Evolutionary conservation across 331 rosid genomes (phyloP).

Genomic region (Quercus lobata): DNA sequence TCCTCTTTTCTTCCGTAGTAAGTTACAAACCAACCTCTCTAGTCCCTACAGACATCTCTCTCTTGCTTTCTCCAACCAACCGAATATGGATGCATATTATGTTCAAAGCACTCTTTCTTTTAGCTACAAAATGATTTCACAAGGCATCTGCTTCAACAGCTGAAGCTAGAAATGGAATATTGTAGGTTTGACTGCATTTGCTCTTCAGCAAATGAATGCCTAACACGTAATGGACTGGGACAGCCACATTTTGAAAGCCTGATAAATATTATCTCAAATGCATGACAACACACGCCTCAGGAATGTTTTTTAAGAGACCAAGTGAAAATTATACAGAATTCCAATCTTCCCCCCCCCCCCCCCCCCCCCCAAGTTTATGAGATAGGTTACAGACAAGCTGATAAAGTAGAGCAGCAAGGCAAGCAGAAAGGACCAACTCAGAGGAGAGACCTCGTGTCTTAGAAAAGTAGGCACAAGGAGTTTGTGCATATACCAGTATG

Average conservation of each 20-base stretch:
- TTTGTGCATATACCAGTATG: conserved; percentile 64
- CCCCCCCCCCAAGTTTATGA: background rate
- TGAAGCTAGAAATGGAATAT: background rate
- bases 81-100: too few species aligned
- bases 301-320: background rate
- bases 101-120: too few species aligned
- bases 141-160: background rate
- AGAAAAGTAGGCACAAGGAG: background rate
- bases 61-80: too few species aligned
- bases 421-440: conserved; percentile 8
- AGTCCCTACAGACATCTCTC: too few species aligned
- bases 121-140: too few species aligned
- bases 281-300: too few species aligned
- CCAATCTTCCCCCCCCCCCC: background rate
- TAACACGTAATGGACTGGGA: background rate
- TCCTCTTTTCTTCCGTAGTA: background rate
- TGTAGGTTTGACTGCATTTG: background rate
- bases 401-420: background rate
- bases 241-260: background rate
- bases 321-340: background rate
- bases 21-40: background rate
- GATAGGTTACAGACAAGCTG: conserved; percentile 1
- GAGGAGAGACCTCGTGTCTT: background rate
- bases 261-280: background rate
- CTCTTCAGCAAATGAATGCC: background rate